Percentiles rank a stretch among this genome's conserved stretches.
Conservation (phyloP, 2,329 filamentous ascomycete genomes). For the Acrocalymma vagum region DNA sequence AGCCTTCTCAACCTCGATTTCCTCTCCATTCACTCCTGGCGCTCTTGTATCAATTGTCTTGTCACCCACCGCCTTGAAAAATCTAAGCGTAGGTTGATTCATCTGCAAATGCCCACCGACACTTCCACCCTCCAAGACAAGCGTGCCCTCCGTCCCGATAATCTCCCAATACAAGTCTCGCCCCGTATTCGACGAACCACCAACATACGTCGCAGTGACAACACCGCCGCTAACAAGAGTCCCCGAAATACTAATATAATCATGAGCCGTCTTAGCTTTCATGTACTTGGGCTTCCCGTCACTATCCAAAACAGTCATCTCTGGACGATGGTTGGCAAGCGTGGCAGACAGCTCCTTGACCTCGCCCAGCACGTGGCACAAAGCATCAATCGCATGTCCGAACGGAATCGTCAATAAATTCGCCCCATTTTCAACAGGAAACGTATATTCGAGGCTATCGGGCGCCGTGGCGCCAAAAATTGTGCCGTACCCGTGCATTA, state of each 20-base stretch:
- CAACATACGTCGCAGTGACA: conserved; percentile 32
- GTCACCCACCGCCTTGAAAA: conserved; percentile 51
- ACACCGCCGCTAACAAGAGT: conserved; percentile 29
- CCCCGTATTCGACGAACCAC: conserved; percentile 25
- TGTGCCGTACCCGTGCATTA: conserved; percentile 36
- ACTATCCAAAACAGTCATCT: conserved; percentile 26
- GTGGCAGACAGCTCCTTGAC: conserved; percentile 33
- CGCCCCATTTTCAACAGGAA: conserved; percentile 55
- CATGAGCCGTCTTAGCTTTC: conserved; percentile 36
- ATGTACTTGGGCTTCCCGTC: conserved; percentile 25
- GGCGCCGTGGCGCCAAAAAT: conserved; percentile 27
- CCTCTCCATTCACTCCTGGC: conserved; percentile 43
- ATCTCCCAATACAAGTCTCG: conserved; percentile 48
- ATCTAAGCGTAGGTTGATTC: conserved; percentile 49
- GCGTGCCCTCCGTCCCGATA: conserved; percentile 45
- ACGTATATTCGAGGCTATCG: conserved; percentile 56
- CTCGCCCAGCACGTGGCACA: conserved; percentile 40
- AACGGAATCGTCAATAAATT: conserved; percentile 54
- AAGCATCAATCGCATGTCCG: conserved; percentile 42
- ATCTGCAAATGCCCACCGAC: conserved; percentile 49
- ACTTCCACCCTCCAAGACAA: conserved; percentile 34
- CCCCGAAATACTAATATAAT: conserved; percentile 34
- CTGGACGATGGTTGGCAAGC: conserved; percentile 29
- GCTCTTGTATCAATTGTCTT: conserved; percentile 4
- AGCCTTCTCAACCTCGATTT: conserved; percentile 59